Evolutionary conservation across 345 rosid species (phyloP), one percentile per base, ranked within the genome.

Genomic region (Hevea brasiliensis): DNA sequence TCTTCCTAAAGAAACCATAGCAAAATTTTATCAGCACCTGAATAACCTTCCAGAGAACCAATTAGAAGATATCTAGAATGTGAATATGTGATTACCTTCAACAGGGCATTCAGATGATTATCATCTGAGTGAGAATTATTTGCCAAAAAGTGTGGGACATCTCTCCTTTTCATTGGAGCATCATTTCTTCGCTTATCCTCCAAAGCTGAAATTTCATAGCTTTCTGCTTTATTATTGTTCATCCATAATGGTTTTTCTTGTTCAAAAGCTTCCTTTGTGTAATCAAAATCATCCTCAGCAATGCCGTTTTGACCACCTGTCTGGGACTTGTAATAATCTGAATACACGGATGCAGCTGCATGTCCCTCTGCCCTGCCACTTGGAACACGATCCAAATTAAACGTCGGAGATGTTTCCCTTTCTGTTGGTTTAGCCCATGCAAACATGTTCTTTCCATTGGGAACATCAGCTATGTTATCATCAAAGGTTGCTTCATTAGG

Each of bases 81-180:
- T 32, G 37, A 32, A 32, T 32, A 32, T 32, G 37, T 47, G 47
- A 63, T 42, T 68, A 83, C 92, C 88, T 84, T 78, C 76, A 86
- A 62, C 67, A 88, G 74, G 65, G 79, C 82, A 81, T 75, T 79
- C 18, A 88, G 80, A 76, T 88, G 80, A 76, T 88, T 84, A 72
- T 86, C 84, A 70, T 88, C 88, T 47, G 80, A 58, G 64, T 72
- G 68, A 53, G 74, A 79, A 67, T 67, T 62, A 32, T 68, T 67
- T 37, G 71, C 47, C 29, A 73, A 77, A 67, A 58, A 58, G 37
- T 62, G 53, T 14, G 78, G 63, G 54, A 54, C 63, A 53, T 77
- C 84, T 55, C 65, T 77, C 65, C 48, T 27, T 67, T 80, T 81
- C 24, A 8, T 61, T 54, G 21, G 47, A 70, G 58, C 67, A 51